These are phyloP conservation scores for Blastocystis sp. DNA, from an alignment of 352 stramenopile species.

Conservation along the genomic window DNA sequence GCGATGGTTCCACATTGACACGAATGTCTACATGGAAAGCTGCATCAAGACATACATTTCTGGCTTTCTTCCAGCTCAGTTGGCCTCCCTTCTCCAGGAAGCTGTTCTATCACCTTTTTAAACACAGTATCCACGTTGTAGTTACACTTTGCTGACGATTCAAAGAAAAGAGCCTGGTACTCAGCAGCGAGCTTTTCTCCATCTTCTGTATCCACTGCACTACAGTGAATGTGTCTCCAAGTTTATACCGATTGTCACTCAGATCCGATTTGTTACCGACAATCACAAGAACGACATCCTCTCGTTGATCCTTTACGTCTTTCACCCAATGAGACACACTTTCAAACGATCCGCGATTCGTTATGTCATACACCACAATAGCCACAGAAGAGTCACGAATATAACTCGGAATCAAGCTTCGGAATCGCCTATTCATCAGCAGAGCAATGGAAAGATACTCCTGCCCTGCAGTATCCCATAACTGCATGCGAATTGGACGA, in stretches of 20 bases:
- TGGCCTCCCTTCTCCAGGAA: slow-evolving; percentile 73
- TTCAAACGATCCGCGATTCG: slow-evolving; percentile 83
- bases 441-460: not conserved
- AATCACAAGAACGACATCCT: slow-evolving; percentile 97
- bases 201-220: slow-evolving; percentile 90
- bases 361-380: slow-evolving; percentile 42
- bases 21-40: slow-evolving; percentile 24
- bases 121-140: slow-evolving; percentile 92
- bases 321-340: slow-evolving; percentile 99
- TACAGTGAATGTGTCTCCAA: slow-evolving; percentile 5
- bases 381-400: slow-evolving; percentile 50
- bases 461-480: slow-evolving; percentile 60
- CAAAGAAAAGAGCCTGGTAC: slow-evolving; percentile 97
- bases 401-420: slow-evolving; percentile 57
- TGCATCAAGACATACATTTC: not conserved
- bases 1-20: not conserved
- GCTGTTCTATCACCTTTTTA: slow-evolving; percentile 89
- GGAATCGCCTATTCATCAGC: slow-evolving; percentile 21
- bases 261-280: slow-evolving; percentile 99
- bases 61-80: not conserved
- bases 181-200: slow-evolving; percentile 92
- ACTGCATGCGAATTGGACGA: slow-evolving; percentile 27
- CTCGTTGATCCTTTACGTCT: slow-evolving; percentile 91
- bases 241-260: slow-evolving; percentile 78
- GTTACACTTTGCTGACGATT: slow-evolving; percentile 93